Conservation (phyloP, 768 basidiomycete genomes). For the Amanita muscaria region DNA sequence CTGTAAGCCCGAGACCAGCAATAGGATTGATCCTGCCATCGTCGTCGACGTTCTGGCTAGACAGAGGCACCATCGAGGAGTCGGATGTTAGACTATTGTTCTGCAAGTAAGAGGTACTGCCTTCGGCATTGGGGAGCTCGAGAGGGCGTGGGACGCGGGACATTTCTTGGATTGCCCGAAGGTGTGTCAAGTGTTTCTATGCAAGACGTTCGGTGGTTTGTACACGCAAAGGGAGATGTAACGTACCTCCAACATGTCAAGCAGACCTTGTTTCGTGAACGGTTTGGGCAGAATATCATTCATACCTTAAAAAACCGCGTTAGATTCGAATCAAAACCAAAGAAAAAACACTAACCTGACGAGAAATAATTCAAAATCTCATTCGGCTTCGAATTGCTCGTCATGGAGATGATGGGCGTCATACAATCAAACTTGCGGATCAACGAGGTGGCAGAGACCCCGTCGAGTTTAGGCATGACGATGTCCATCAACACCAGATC, state of each 20-base stretch:
- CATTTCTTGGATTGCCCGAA: constrained; percentile 80
- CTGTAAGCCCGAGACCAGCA: constrained; percentile 79
- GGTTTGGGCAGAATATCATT: constrained; percentile 96
- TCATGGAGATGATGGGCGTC: constrained; percentile 99
- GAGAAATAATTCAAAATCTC: constrained; percentile 89
- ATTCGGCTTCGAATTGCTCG: constrained; percentile 86
- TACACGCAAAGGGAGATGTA: too few relatives aligned
- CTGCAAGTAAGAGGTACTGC: constrained; percentile 22
- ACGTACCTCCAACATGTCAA: constrained; percentile 86
- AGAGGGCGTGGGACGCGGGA: constrained; percentile 54
- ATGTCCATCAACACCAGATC: constrained; percentile 98
- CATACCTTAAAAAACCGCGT: constrained; percentile 51
- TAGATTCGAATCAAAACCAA: neutral
- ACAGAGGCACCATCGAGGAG: neutral
- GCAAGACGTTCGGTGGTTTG: too few relatives aligned
- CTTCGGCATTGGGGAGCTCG: constrained; percentile 46
- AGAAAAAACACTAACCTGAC: constrained; percentile 34
- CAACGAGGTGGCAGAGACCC: constrained; percentile 83
- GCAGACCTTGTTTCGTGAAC: constrained; percentile 87
- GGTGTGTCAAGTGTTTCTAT: constrained; percentile 81
- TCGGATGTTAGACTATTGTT: neutral
- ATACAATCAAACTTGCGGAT: constrained; percentile 92
- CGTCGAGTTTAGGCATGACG: constrained; percentile 86
- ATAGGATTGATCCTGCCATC: constrained; percentile 72
- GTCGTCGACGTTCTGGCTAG: constrained; percentile 20